phyloP scores from a whole-genome alignment of 2,329 filamentous ascomycete species.

The Colletotrichum sp. region DNA sequence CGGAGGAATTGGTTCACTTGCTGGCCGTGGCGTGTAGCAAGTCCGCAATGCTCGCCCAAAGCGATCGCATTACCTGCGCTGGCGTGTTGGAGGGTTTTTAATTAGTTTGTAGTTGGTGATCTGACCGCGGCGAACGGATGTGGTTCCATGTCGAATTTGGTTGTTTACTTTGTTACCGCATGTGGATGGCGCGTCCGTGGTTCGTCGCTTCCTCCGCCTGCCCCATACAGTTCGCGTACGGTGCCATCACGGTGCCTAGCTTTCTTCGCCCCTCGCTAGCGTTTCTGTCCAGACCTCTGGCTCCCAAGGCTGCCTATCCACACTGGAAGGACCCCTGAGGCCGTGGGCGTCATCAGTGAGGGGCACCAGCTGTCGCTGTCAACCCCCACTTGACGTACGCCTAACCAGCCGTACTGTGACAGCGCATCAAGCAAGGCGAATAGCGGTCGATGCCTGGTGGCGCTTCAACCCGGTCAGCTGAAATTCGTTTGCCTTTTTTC shows the following conservation, averaged over 20 bases:
- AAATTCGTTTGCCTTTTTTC: conserved; percentile 9
- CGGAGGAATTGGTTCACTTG: neutral
- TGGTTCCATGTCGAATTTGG: neutral
- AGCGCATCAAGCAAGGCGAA: conserved; percentile 10
- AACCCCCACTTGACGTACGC: conserved; percentile 8
- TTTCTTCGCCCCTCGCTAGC: neutral
- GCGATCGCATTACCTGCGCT: conserved; percentile 1
- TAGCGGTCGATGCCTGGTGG: neutral
- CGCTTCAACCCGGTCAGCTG: neutral
- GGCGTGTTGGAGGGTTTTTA: conserved; percentile 3
- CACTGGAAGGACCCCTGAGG: neutral
- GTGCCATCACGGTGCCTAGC: neutral
- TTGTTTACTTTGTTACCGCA: conserved; percentile 31
- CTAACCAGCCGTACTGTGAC: conserved; percentile 7
- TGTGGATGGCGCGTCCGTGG: conserved; percentile 21
- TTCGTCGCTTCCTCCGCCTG: neutral
- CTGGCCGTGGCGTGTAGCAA: neutral
- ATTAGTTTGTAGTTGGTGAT: conserved; percentile 8
- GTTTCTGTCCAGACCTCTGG: neutral
- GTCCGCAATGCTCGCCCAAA: neutral
- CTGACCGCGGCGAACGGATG: conserved; percentile 18
- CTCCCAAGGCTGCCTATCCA: neutral
- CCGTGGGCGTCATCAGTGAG: conserved; percentile 18
- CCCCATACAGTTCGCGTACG: neutral
- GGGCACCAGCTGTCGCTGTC: neutral